Conservation (phyloP, 2,329 filamentous ascomycete species). For the Phaeosphaeriaceae sp. region DNA sequence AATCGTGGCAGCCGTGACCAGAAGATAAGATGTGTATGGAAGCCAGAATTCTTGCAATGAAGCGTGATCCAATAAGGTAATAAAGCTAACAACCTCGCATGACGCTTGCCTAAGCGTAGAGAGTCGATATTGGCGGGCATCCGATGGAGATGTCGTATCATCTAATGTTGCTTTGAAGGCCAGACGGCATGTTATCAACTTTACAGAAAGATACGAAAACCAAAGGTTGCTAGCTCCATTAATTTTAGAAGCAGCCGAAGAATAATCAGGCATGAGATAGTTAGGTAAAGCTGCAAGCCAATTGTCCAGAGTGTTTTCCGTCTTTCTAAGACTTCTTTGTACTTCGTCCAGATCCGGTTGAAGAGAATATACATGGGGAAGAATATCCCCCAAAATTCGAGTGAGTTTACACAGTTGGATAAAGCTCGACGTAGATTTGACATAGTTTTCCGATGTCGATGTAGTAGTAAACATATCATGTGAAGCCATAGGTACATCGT, state of each 20-base stretch:
- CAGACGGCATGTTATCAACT: slow-evolving; percentile 19
- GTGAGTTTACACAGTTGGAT: slow-evolving; percentile 23
- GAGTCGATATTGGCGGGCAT: slow-evolving; percentile 18
- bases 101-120: slow-evolving; percentile 16
- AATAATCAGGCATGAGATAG: neutral
- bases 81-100: slow-evolving; percentile 8
- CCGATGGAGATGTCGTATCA: neutral
- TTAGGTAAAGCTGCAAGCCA: slow-evolving; percentile 17
- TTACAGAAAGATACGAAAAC: slow-evolving; percentile 23
- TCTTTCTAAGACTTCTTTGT: slow-evolving; percentile 12
- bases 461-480: neutral
- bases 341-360: slow-evolving; percentile 7
- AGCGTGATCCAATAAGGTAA: slow-evolving; percentile 11
- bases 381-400: slow-evolving; percentile 21
- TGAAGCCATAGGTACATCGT: slow-evolving; percentile 18
- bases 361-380: slow-evolving; percentile 24
- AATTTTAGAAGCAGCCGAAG: neutral
- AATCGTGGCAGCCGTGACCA: slow-evolving; percentile 25
- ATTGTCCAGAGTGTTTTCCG: slow-evolving; percentile 18
- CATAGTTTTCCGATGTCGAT: neutral
- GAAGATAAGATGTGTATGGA: slow-evolving; percentile 26
- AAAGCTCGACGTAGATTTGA: slow-evolving; percentile 10
- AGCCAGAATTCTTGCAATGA: slow-evolving; percentile 29
- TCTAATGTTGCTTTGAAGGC: slow-evolving; percentile 14
- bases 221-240: slow-evolving; percentile 26